Evolutionary conservation across 1,284 basidiomycete genomes (phyloP).

Genomic region (Inonotus obliquus): DNA sequence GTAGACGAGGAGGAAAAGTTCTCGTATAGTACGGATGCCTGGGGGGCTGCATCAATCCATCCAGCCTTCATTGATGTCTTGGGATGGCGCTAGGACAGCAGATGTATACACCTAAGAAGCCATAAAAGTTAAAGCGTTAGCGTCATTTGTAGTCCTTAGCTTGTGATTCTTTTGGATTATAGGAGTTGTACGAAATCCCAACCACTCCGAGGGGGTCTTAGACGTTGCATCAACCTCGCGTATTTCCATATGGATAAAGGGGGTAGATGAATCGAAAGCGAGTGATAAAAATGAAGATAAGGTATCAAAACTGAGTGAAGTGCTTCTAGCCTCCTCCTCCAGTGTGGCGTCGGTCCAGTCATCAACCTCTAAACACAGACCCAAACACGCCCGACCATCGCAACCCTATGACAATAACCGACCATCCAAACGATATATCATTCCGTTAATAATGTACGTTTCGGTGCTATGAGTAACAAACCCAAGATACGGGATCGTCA

Average conservation of each 20-base stretch:
- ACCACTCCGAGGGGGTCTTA: not conserved
- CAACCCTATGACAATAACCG: no score
- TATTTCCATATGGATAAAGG: not conserved
- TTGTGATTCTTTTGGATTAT: not conserved
- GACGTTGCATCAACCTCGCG: not conserved
- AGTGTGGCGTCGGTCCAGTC: conserved; percentile 1
- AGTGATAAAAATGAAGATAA: not conserved
- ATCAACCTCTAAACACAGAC: not conserved
- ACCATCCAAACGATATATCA: not conserved
- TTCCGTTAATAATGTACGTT: conserved; percentile 3
- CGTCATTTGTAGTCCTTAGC: not conserved
- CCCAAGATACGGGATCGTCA: not conserved
- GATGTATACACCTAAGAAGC: not conserved
- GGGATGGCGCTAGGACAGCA: not conserved
- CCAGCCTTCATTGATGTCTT: not conserved
- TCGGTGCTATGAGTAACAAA: conserved; percentile 7
- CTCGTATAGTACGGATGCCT: not conserved
- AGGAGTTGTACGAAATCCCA: not conserved
- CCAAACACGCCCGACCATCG: not conserved
- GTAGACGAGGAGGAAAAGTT: not conserved
- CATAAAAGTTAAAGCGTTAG: not conserved
- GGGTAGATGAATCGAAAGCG: not conserved
- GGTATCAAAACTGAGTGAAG: not conserved
- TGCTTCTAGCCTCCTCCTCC: not conserved
- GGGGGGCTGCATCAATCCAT: not conserved